phyloP scores from a whole-genome alignment of 2,329 filamentous ascomycete species.

The Talaromyces sp. region DNA sequence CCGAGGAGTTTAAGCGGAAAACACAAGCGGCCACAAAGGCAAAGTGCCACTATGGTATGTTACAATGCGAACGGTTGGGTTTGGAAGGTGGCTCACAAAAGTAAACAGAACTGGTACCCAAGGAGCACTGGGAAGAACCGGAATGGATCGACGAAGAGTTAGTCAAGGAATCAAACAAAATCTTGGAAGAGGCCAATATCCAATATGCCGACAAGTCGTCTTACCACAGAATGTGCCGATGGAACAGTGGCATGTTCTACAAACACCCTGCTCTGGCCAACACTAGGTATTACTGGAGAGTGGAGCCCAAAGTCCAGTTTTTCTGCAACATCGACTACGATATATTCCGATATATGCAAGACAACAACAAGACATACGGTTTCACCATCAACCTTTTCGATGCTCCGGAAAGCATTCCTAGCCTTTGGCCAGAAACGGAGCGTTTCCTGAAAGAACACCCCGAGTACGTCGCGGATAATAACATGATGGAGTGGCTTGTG shows the following conservation, averaged over 20 bases:
- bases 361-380: constrained; percentile 97
- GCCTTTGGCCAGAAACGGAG: constrained; percentile 89
- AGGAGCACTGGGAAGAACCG: constrained; percentile 89
- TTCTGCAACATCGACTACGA: constrained; percentile 99
- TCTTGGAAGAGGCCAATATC: constrained; percentile 76
- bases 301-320: constrained; percentile 97
- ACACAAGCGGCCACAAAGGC: constrained; percentile 82
- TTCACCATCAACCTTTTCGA: constrained; percentile 99
- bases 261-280: constrained; percentile 82
- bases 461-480: constrained; percentile 74
- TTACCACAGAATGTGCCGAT: constrained; percentile 98
- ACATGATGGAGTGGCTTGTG: constrained; percentile 80
- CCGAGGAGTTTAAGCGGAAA: constrained; percentile 82
- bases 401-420: constrained; percentile 75
- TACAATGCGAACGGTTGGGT: background rate
- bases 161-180: constrained; percentile 75
- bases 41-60: constrained; percentile 72
- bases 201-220: constrained; percentile 86
- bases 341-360: constrained; percentile 95
- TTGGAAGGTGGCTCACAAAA: constrained; percentile 14
- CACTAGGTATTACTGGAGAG: constrained; percentile 93
- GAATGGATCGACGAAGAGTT: constrained; percentile 88
- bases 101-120: constrained; percentile 71
- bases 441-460: constrained; percentile 85
- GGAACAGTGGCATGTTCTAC: constrained; percentile 98